Conservation (phyloP, 139 green algal genomes). For the Bryopsis sp. region DNA sequence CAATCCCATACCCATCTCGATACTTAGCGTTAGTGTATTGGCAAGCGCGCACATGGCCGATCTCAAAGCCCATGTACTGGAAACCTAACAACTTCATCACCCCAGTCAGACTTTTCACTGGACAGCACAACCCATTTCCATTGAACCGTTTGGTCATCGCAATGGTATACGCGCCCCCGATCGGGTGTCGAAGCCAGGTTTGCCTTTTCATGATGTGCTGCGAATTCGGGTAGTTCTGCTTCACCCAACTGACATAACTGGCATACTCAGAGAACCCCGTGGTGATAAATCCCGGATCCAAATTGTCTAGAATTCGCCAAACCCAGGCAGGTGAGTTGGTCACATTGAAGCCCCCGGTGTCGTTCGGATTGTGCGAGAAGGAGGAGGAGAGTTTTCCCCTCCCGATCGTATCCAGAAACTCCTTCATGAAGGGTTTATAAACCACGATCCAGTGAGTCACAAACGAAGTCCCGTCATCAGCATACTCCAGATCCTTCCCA, state of each 20-base stretch:
- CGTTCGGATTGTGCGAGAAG: neutral
- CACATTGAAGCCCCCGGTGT: too few species aligned
- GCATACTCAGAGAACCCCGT: constrained; percentile 45
- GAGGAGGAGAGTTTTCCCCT: neutral
- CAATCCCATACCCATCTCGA: constrained; percentile 12
- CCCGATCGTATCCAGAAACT: constrained; percentile 24
- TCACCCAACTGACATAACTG: constrained; percentile 37
- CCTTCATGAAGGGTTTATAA: constrained; percentile 32
- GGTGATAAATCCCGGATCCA: constrained; percentile 13
- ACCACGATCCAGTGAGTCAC: constrained; percentile 47
- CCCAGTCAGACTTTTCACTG: neutral
- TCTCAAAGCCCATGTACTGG: constrained; percentile 18
- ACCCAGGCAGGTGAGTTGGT: constrained; percentile 21
- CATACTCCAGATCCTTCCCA: constrained; percentile 17
- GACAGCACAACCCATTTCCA: constrained; percentile 9
- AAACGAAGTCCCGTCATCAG: constrained; percentile 41
- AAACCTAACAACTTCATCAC: constrained; percentile 2
- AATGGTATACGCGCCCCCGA: neutral
- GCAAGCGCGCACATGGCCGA: constrained; percentile 6
- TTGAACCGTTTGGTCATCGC: neutral
- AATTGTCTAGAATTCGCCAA: constrained; percentile 25
- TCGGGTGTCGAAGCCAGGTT: constrained; percentile 13
- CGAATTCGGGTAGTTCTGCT: constrained; percentile 27
- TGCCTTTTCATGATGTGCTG: constrained; percentile 15
- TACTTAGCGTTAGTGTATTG: neutral